A percentile compares a stretch with the other conserved stretches of the same genome.
Evolutionary conservation across 805 yeast species (phyloP).

Genomic region (Yarrowia osloensis): DNA sequence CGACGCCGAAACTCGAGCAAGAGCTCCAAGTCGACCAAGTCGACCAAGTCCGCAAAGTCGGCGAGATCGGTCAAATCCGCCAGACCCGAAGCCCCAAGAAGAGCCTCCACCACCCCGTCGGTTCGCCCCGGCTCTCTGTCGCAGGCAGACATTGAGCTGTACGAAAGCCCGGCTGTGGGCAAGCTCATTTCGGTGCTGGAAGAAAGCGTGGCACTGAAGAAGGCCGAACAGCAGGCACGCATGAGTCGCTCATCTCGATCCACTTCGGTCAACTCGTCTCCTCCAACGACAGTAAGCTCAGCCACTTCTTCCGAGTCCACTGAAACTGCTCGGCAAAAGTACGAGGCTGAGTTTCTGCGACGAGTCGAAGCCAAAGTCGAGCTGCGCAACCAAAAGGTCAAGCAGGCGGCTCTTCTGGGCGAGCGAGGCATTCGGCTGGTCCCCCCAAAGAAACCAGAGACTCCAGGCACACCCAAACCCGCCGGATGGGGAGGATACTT

Average conservation of each 20-base stretch:
- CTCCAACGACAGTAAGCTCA: not conserved
- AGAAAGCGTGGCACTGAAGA: not conserved
- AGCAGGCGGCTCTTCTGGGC: slow-evolving; percentile 5
- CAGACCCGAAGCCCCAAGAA: not conserved
- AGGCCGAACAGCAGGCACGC: not conserved
- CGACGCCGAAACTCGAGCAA: not conserved
- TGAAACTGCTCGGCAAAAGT: not conserved
- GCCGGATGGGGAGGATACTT: not conserved
- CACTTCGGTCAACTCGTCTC: not conserved
- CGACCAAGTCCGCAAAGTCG: not conserved
- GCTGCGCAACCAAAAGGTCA: slow-evolving; percentile 18
- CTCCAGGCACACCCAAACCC: not conserved
- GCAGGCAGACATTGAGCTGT: not conserved
- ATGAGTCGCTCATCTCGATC: not conserved
- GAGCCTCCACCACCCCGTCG: not conserved
- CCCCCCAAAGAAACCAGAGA: not conserved
- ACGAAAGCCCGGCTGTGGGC: slow-evolving; percentile 6
- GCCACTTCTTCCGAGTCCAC: not conserved
- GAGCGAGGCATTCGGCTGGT: not conserved
- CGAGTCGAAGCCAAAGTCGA: not conserved
- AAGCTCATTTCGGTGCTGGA: slow-evolving; percentile 11
- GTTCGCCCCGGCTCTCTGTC: not conserved
- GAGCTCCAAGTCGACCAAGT: not conserved
- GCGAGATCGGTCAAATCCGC: not conserved
- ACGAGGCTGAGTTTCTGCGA: slow-evolving; percentile 10